Evolutionary conservation across 441 rosid genomes (phyloP).

Genomic region (Rhodomyrtus psidioides): DNA sequence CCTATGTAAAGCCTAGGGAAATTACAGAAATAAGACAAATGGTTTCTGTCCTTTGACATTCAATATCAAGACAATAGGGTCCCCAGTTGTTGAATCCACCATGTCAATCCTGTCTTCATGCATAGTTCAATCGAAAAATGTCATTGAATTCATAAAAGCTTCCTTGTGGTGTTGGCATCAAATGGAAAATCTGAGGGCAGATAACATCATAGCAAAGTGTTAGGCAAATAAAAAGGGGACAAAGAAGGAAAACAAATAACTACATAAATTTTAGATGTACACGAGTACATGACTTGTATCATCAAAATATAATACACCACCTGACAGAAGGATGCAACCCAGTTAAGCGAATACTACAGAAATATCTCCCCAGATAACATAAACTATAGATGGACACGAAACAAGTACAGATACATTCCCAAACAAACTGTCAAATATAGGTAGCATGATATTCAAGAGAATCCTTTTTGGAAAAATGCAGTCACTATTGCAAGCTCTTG

Average conservation of each 20-base stretch:
- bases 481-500: background rate
- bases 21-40: too few species aligned
- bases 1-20: too few species aligned
- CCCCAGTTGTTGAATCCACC: too few species aligned
- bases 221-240: background rate
- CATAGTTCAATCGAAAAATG: too few species aligned
- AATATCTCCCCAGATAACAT: background rate
- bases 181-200: conserved; percentile 84
- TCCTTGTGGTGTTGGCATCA: conserved; percentile 91
- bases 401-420: background rate
- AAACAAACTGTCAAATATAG: background rate
- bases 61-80: too few species aligned
- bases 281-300: background rate
- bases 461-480: background rate
- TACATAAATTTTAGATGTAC: background rate
- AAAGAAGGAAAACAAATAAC: background rate
- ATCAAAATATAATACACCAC: background rate
- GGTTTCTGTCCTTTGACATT: too few species aligned
- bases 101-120: too few species aligned
- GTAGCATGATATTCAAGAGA: background rate
- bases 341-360: background rate
- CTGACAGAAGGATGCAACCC: background rate
- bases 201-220: background rate
- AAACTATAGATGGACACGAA: background rate
- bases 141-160: conserved; percentile 77